Percentiles rank a stretch among this genome's conserved stretches.
phyloP scores from a whole-genome alignment of 2,329 filamentous ascomycete genomes.

The Aspergillus ruber region DNA sequence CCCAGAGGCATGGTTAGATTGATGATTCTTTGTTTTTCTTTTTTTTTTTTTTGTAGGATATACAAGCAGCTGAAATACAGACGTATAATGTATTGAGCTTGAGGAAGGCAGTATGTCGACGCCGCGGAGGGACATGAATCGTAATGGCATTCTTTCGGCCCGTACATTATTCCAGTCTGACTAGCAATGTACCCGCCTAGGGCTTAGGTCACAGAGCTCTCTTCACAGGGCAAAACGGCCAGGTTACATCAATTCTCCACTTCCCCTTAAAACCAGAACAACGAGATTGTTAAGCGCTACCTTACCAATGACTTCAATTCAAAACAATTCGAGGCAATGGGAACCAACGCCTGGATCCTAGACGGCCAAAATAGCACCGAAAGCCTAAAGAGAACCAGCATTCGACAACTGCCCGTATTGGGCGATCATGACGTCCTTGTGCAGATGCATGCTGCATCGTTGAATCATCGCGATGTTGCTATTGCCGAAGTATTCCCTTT shows the following conservation, averaged over 20 bases:
- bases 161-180: too few relatives aligned
- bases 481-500: slow-evolving; percentile 28
- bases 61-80: too few relatives aligned
- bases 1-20: too few relatives aligned
- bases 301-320: neutral
- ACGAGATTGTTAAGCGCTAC: neutral
- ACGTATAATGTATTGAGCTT: too few relatives aligned
- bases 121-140: too few relatives aligned
- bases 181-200: too few relatives aligned
- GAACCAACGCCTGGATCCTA: slow-evolving; percentile 8
- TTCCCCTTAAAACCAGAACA: too few relatives aligned
- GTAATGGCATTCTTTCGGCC: too few relatives aligned
- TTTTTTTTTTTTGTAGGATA: too few relatives aligned
- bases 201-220: neutral
- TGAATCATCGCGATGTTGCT: slow-evolving; percentile 39
- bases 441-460: slow-evolving; percentile 41
- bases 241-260: neutral
- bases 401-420: slow-evolving; percentile 46
- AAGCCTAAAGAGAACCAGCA: slow-evolving; percentile 48
- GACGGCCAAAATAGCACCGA: slow-evolving; percentile 26
- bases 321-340: neutral
- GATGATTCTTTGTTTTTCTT: too few relatives aligned
- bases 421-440: slow-evolving; percentile 64
- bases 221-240: neutral
- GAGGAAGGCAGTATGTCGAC: too few relatives aligned